Evolutionary conservation across 257 asterid species (phyloP).

Genomic region (Jacaranda copaia): DNA sequence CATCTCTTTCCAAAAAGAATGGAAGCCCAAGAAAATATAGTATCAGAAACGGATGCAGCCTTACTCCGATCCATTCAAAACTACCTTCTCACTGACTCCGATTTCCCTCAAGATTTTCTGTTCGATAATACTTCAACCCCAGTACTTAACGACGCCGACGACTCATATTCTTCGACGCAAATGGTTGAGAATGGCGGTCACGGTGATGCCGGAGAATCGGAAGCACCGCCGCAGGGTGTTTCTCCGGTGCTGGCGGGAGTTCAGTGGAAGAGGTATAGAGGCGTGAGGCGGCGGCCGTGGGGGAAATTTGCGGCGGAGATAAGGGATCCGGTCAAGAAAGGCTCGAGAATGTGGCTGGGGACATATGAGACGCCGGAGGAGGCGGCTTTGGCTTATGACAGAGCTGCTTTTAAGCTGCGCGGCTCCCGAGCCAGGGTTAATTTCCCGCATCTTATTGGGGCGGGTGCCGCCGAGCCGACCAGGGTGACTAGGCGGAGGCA

Average conservation of each 20-base stretch:
- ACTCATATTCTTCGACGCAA: not conserved
- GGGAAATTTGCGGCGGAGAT: constrained; percentile 63
- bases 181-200: not conserved
- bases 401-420: constrained; percentile 46
- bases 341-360: constrained; percentile 57
- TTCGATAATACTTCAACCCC: not conserved
- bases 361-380: constrained; percentile 59
- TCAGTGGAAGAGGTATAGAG: constrained; percentile 55
- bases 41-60: constrained; percentile 25
- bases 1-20: not conserved
- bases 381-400: constrained; percentile 64
- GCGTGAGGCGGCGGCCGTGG: constrained; percentile 61
- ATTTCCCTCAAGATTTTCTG: constrained; percentile 6
- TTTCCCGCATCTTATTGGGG: constrained; percentile 53
- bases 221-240: not conserved
- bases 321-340: constrained; percentile 47
- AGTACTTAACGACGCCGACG: not conserved
- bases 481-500: constrained; percentile 42
- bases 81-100: constrained; percentile 40
- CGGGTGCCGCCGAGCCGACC: constrained; percentile 32
- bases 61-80: constrained; percentile 32
- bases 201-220: not conserved
- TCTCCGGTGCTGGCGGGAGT: not conserved
- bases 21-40: constrained; percentile 25
- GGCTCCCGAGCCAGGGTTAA: constrained; percentile 54